A percentile compares a stretch with the other conserved stretches of the same genome.
Conservation (phyloP, 2,329 filamentous ascomycete species). For the Chaetomium olivaceum region DNA sequence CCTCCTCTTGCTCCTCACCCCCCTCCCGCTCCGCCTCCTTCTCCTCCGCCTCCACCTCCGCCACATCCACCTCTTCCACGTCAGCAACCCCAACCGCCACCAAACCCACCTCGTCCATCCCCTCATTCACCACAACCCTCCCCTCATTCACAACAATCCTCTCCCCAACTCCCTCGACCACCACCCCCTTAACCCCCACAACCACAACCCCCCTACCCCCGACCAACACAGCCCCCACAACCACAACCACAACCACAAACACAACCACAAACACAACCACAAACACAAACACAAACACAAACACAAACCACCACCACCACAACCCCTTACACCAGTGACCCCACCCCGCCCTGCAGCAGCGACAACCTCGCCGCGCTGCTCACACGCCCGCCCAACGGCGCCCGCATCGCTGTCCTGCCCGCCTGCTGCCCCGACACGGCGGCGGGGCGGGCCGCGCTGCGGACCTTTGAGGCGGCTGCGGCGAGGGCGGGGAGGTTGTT, state of each 20-base stretch:
- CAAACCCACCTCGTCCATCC: background rate
- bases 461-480: conserved; percentile 34
- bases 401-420: conserved; percentile 36
- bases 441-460: conserved; percentile 30
- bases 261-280: conserved; percentile 9
- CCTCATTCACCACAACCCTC: background rate
- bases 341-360: conserved; percentile 21
- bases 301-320: conserved; percentile 19
- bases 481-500: conserved; percentile 33
- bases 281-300: conserved; percentile 12
- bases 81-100: background rate
- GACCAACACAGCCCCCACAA: background rate
- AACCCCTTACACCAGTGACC: background rate
- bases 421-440: conserved; percentile 35
- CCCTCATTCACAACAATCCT: background rate
- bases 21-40: conserved; percentile 16
- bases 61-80: conserved; percentile 23
- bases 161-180: background rate
- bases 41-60: conserved; percentile 24
- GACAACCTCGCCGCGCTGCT: conserved; percentile 34
- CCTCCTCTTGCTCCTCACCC: conserved; percentile 16
- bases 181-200: conserved; percentile 12
- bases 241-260: background rate
- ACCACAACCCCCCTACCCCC: background rate
- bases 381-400: conserved; percentile 24